These are phyloP conservation scores for Tetracentron sinense DNA, from an alignment of 164 flowering plant species.

Conservation along the genomic window DNA sequence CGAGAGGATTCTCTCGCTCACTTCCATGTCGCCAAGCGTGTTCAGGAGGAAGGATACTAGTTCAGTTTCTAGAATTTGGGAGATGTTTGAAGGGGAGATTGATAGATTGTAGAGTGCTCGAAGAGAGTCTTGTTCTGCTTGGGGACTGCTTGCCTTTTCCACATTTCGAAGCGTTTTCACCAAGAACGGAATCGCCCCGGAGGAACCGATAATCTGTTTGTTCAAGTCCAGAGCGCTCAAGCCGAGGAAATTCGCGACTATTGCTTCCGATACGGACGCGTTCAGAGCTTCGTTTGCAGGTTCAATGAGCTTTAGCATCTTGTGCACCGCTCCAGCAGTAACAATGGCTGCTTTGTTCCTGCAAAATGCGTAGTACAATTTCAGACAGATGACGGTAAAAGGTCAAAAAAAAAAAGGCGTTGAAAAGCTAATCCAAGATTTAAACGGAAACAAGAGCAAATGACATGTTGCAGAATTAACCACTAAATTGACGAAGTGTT, in stretches of 20 bases:
- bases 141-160: constrained; percentile 27
- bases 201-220: constrained; percentile 76
- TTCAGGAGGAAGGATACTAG: constrained; percentile 46
- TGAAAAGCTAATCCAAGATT: background rate
- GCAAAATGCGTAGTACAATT: constrained; percentile 21
- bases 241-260: constrained; percentile 86
- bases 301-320: constrained; percentile 69
- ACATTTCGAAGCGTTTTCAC: constrained; percentile 37
- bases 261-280: constrained; percentile 56
- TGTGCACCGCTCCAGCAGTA: constrained; percentile 87
- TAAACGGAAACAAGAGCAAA: background rate
- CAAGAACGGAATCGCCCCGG: constrained; percentile 77
- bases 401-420: background rate
- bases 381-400: background rate
- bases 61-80: constrained; percentile 47
- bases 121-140: constrained; percentile 69
- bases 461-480: constrained; percentile 1
- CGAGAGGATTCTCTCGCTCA: constrained; percentile 67
- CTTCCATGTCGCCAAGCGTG: constrained; percentile 70
- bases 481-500: constrained; percentile 1
- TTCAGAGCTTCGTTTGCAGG: constrained; percentile 26
- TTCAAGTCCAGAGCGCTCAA: constrained; percentile 89
- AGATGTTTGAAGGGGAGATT: constrained; percentile 54
- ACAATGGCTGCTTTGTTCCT: constrained; percentile 98
- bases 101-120: constrained; percentile 87